Evolutionary conservation across 192 early-diverging fungal genomes (phyloP).

Genomic region (Piromyces finnis): DNA sequence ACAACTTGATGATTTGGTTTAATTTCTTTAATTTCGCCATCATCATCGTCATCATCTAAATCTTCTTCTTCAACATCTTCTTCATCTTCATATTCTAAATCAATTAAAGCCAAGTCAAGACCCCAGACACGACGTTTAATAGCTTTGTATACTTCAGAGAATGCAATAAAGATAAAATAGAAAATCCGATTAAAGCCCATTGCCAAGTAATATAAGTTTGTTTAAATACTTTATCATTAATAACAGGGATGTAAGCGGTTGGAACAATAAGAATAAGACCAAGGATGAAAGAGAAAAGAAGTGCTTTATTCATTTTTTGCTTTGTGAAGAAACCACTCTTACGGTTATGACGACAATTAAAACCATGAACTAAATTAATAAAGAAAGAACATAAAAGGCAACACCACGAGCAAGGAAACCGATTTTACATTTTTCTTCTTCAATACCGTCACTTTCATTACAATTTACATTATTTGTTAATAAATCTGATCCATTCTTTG

Average conservation of each 20-base stretch:
- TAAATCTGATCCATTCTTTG: not conserved
- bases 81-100: not conserved
- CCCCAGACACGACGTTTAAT: not conserved
- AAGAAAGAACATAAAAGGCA: constrained; percentile 49
- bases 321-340: constrained; percentile 5
- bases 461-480: constrained; percentile 1
- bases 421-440: constrained; percentile 30
- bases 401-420: constrained; percentile 55
- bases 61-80: not conserved
- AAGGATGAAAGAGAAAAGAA: constrained; percentile 17
- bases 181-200: constrained; percentile 45
- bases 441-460: constrained; percentile 34
- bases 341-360: constrained; percentile 53
- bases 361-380: constrained; percentile 54
- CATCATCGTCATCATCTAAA: not conserved
- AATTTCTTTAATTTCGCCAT: not conserved
- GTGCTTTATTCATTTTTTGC: constrained; percentile 23
- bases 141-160: constrained; percentile 49
- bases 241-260: constrained; percentile 45
- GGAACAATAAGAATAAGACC: constrained; percentile 30
- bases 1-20: not conserved
- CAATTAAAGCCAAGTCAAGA: not conserved
- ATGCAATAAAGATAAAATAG: constrained; percentile 37
- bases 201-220: constrained; percentile 34
- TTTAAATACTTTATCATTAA: constrained; percentile 42